Conservation (phyloP, 2,329 filamentous ascomycete species). For the Cryphonectria carpinicola region DNA sequence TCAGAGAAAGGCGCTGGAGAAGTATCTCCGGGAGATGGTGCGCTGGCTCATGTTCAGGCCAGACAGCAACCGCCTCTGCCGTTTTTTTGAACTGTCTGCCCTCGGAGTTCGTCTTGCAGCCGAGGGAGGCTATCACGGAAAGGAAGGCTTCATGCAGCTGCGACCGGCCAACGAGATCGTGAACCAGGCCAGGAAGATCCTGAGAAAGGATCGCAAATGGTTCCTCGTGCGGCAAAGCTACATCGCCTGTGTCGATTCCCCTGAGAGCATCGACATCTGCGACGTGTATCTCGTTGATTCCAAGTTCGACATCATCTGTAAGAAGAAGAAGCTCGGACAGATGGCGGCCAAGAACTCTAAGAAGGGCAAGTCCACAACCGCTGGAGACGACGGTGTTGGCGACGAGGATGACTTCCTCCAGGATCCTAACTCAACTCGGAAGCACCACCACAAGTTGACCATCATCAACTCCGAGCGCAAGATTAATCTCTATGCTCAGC, state of each 20-base stretch:
- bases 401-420: conserved; percentile 38
- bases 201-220: conserved; percentile 90
- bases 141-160: conserved; percentile 92
- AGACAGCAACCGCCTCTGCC: conserved; percentile 93
- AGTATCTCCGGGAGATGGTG: conserved; percentile 91
- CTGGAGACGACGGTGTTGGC: conserved; percentile 27
- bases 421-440: conserved; percentile 34
- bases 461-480: conserved; percentile 92
- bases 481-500: conserved; percentile 85
- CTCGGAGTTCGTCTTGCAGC: conserved; percentile 91
- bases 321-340: conserved; percentile 61
- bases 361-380: conserved; percentile 47
- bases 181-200: conserved; percentile 77
- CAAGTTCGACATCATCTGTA: conserved; percentile 80
- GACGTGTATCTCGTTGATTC: conserved; percentile 97
- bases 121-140: conserved; percentile 96
- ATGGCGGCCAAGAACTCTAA: conserved; percentile 50
- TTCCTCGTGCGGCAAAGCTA: conserved; percentile 98
- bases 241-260: conserved; percentile 96
- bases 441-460: conserved; percentile 80
- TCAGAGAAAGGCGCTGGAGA: conserved; percentile 83
- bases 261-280: conserved; percentile 98
- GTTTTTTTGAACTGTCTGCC: conserved; percentile 93
- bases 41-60: conserved; percentile 95
- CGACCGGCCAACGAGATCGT: conserved; percentile 87